These are phyloP conservation scores for Carex kokanica DNA, from an alignment of 176 grass and related monocot species.

Conservation along the genomic window DNA sequence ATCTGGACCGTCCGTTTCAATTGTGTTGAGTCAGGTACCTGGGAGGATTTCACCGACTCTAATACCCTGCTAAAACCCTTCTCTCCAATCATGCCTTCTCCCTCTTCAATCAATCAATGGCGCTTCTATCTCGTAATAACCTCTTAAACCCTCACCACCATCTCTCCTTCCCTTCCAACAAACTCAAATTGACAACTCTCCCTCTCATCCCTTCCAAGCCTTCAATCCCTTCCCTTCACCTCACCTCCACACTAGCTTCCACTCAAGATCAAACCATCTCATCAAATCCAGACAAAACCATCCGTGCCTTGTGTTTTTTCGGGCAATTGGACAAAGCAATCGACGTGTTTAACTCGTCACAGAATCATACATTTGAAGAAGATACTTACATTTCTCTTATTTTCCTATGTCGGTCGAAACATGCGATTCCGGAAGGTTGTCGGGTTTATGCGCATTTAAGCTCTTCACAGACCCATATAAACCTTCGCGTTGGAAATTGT, in stretches of 20 bases:
- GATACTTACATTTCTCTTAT: slow-evolving; percentile 69
- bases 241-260: slow-evolving; percentile 23
- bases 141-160: slow-evolving; percentile 18
- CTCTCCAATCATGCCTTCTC: slow-evolving; percentile 35
- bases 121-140: slow-evolving; percentile 22
- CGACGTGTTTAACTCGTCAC: slow-evolving; percentile 18
- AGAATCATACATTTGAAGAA: slow-evolving; percentile 28
- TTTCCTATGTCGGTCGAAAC: slow-evolving; percentile 68
- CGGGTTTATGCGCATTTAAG: slow-evolving; percentile 52
- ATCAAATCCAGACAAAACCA: slow-evolving; percentile 35
- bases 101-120: slow-evolving; percentile 39
- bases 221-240: not conserved
- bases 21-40: too few relatives aligned
- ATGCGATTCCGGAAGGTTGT: slow-evolving; percentile 47
- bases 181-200: not conserved
- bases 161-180: slow-evolving; percentile 17
- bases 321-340: slow-evolving; percentile 49
- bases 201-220: slow-evolving; percentile 10
- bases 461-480: slow-evolving; percentile 31
- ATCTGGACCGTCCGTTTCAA: too few relatives aligned
- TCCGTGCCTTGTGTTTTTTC: slow-evolving; percentile 55
- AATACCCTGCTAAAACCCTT: not conserved
- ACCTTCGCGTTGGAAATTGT: slow-evolving; percentile 56
- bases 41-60: too few relatives aligned
- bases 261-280: not conserved